Evolutionary conservation across 805 yeast genomes (phyloP), one percentile per base, ranked within the genome.

Genomic region (Jamesozyma rosinii): DNA sequence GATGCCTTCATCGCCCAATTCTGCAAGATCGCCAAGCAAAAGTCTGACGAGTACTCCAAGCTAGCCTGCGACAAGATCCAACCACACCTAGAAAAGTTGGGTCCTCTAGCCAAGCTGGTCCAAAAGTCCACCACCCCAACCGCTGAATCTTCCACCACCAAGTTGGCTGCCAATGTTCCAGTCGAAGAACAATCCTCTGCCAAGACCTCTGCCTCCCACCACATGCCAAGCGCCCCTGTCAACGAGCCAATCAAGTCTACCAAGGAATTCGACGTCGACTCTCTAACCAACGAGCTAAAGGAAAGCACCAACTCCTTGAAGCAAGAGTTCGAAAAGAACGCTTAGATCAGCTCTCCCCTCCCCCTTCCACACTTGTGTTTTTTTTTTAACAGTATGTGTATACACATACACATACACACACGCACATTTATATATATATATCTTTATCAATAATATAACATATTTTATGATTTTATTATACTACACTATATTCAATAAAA

Each of bases 81-180:
- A 44, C 92, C 92, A 50, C 74, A 73, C 52, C 55, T 81, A 49
- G 71, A 77, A 49, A 69, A 72, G 52, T 71, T 76, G 49, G 83
- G 83, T 37, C 90, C 90, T 42, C 76, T 81, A 44, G 78, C 83
- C 34, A 59, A 69, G 30, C 75, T 77, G 55, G 65, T 82, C 57
- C 69, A 73, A 59, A 67, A 77, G 48, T 85, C 85, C 31, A 79
- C 58, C 44, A 31, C 38, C 24, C 39, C 44, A 29, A 49, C 48
- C 20, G 50, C 59, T 21, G 21, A 24, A 15, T 5, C n/a, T n/a
- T 26, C 39, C 8, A 50, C 57, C 17, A 53, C 61, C 26, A 37
- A 58, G 26, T 45, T 53, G 11, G 41, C 55, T 44, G 61, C 57
- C 35, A 54, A 53, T 38, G 47, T 55, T n/a, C 58, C 54, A 17